Evolutionary conservation across 2,329 filamentous ascomycete species (phyloP).

Genomic region (Pezicula radicicola): DNA sequence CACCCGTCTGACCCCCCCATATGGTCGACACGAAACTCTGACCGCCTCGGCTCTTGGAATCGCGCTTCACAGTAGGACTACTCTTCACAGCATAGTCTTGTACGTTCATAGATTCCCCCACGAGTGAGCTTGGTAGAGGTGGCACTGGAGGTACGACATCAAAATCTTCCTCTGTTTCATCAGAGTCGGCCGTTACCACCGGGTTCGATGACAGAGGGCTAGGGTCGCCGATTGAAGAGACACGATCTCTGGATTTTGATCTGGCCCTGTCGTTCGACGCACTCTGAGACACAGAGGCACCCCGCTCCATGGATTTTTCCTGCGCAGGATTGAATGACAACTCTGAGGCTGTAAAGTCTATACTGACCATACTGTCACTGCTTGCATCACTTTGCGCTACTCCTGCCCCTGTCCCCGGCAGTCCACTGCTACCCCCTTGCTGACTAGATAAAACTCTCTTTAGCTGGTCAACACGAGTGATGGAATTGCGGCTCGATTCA

Average conservation of each 20-base stretch:
- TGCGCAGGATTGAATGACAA: constrained; percentile 50
- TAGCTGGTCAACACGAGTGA: constrained; percentile 62
- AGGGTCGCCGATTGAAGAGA: constrained; percentile 14
- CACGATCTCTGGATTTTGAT: constrained; percentile 27
- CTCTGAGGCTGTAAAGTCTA: constrained; percentile 66
- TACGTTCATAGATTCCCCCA: constrained; percentile 12
- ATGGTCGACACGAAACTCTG: constrained; percentile 12
- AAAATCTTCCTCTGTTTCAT: constrained; percentile 16
- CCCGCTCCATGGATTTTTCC: constrained; percentile 18
- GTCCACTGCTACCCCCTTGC: constrained; percentile 23
- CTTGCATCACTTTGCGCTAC: constrained; percentile 49
- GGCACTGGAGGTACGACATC: constrained; percentile 27
- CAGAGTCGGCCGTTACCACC: constrained; percentile 6
- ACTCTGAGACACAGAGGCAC: constrained; percentile 18
- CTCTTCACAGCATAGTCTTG: constrained; percentile 22
- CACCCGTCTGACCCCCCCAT: constrained; percentile 19
- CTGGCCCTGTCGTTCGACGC: constrained; percentile 20
- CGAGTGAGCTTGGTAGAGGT: constrained; percentile 22
- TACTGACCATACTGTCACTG: constrained; percentile 69
- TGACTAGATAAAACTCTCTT: constrained; percentile 59
- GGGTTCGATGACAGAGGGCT: constrained; percentile 21
- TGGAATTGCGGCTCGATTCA: constrained; percentile 43
- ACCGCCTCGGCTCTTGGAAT: constrained; percentile 12
- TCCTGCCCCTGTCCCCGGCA: constrained; percentile 34
- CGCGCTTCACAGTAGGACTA: constrained; percentile 15